Conservation (phyloP, 1,139 yeast genomes). For the Protomyces inundatus region DNA sequence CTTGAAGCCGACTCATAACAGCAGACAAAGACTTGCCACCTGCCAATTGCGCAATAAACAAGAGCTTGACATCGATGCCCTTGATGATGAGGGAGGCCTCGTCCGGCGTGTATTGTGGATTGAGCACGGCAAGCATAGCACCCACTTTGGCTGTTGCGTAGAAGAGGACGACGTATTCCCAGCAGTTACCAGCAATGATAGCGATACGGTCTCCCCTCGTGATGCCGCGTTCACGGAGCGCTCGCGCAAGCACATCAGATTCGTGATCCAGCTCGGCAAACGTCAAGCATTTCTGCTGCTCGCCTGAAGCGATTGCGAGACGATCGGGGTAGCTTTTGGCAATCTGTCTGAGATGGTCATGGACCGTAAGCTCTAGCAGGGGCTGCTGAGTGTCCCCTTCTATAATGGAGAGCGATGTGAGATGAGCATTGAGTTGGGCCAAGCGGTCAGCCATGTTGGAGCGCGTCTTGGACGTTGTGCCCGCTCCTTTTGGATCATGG, state of each 20-base stretch:
- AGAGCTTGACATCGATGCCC: constrained; percentile 34
- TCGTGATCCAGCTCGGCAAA: constrained; percentile 36
- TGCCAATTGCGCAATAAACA: constrained; percentile 34
- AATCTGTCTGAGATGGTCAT: neutral
- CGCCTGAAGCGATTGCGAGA: constrained; percentile 36
- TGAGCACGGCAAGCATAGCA: constrained; percentile 38
- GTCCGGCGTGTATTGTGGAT: constrained; percentile 38
- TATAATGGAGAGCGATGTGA: neutral
- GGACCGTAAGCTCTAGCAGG: neutral
- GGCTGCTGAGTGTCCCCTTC: neutral
- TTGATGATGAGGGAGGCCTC: constrained; percentile 36
- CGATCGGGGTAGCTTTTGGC: constrained; percentile 31
- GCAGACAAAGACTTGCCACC: constrained; percentile 29
- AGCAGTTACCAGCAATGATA: constrained; percentile 38
- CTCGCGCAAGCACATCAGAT: constrained; percentile 31
- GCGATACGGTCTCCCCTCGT: constrained; percentile 38
- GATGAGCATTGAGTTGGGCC: neutral
- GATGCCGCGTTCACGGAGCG: constrained; percentile 28
- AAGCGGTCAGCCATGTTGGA: neutral
- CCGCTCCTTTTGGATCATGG: too few species aligned
- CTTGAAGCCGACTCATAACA: constrained; percentile 7
- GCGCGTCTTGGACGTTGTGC: too few species aligned
- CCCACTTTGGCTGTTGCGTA: constrained; percentile 38
- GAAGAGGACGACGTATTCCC: constrained; percentile 39
- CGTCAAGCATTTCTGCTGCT: constrained; percentile 34